Evolutionary conservation across 352 stramenopile genomes (phyloP).

Genomic region (Globisporangium iwayamae): DNA sequence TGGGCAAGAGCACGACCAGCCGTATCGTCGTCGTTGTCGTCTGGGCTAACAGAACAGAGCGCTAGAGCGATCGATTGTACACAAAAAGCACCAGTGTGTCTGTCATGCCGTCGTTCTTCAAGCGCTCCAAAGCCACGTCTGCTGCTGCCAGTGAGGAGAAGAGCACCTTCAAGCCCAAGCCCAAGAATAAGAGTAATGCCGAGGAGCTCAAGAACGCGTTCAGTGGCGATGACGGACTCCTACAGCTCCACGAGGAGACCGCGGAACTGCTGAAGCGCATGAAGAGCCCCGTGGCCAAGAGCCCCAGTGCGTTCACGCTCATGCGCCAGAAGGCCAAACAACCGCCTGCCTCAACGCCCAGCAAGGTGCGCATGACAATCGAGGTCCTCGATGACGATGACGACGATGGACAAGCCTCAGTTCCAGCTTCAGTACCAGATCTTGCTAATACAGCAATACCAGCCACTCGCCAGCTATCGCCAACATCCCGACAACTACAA

Average conservation of each 20-base stretch:
- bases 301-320: constrained; percentile 13
- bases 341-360: constrained; percentile 1
- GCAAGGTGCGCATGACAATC: constrained; percentile 55
- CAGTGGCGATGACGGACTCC: constrained; percentile 39
- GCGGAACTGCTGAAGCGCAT: constrained; percentile 50
- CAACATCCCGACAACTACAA: neutral
- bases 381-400: constrained; percentile 61
- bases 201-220: constrained; percentile 22
- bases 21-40: no score
- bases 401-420: constrained; percentile 16
- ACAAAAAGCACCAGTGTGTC: no score
- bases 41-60: no score
- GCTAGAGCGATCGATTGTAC: no score
- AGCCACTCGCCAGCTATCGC: neutral
- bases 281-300: constrained; percentile 36
- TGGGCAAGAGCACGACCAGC: no score
- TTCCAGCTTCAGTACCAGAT: neutral
- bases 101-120: constrained; percentile 20
- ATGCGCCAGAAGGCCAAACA: constrained; percentile 11
- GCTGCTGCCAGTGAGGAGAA: neutral
- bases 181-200: neutral
- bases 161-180: neutral
- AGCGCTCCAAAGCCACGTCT: constrained; percentile 1
- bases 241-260: constrained; percentile 64
- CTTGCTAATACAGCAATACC: neutral